Percentiles rank a stretch among this genome's conserved stretches.
phyloP scores from a whole-genome alignment of 176 grass and related monocot genomes.

The Carex kokanica region DNA sequence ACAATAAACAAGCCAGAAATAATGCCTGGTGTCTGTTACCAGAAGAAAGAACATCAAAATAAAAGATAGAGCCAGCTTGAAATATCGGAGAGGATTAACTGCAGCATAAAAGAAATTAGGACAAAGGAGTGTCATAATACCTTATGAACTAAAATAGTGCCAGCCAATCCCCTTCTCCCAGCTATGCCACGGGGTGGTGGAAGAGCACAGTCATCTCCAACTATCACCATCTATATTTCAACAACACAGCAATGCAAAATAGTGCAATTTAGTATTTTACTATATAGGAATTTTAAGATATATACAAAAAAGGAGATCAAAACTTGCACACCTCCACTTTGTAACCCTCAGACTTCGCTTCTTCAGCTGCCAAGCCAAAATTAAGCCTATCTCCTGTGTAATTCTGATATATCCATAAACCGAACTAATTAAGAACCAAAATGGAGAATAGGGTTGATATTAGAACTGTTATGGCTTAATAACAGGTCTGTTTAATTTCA shows the following conservation, averaged over 20 bases:
- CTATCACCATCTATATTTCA: slow-evolving; percentile 84
- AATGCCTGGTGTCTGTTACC: neutral
- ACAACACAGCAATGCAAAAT: slow-evolving; percentile 31
- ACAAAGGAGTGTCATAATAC: slow-evolving; percentile 28
- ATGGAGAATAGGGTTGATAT: neutral
- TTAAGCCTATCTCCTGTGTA: slow-evolving; percentile 99
- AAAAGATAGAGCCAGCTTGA: neutral
- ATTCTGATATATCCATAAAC: slow-evolving; percentile 68
- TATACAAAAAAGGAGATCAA: neutral
- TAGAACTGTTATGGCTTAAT: neutral
- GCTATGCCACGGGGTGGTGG: slow-evolving; percentile 88
- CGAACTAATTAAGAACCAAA: slow-evolving; percentile 19
- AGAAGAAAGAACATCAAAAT: neutral
- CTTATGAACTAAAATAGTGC: slow-evolving; percentile 92
- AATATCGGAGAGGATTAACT: neutral
- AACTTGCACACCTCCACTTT: slow-evolving; percentile 76
- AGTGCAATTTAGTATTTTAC: neutral
- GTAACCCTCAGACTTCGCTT: slow-evolving; percentile 99
- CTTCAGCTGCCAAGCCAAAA: slow-evolving; percentile 98
- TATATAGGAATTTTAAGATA: neutral
- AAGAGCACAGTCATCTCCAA: slow-evolving; percentile 99
- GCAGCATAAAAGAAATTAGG: neutral
- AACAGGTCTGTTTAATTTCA: neutral
- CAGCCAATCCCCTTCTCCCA: slow-evolving; percentile 97
- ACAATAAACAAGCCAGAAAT: neutral